Conservation (phyloP, 2,329 filamentous ascomycete species). For the Aspergillus pseudoglaucus region DNA sequence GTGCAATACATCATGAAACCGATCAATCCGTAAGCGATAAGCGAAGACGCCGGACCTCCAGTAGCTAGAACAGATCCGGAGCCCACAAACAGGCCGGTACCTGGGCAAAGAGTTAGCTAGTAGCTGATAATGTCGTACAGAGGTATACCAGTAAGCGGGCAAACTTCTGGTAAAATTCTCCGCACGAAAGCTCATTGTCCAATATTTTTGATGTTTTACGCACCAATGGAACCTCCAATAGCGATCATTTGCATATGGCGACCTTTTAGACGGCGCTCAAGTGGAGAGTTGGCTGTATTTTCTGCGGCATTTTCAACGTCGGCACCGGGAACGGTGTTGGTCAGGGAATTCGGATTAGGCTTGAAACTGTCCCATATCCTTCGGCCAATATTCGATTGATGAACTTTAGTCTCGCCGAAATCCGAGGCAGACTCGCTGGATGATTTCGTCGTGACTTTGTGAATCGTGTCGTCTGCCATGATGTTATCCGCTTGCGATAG, state of each 20-base stretch:
- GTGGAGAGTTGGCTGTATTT: constrained; percentile 64
- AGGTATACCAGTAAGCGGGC: no score
- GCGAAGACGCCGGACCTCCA: constrained; percentile 72
- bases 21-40: constrained; percentile 72
- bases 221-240: constrained; percentile 84
- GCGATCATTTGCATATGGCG: constrained; percentile 96
- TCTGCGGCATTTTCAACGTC: constrained; percentile 56
- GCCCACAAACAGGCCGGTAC: constrained; percentile 80
- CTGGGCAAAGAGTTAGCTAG: constrained; percentile 33
- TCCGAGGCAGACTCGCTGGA: constrained; percentile 19
- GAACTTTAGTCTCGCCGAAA: constrained; percentile 26
- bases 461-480: constrained; percentile 30
- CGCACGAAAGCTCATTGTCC: no score
- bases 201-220: constrained; percentile 5
- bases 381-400: constrained; percentile 16
- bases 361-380: constrained; percentile 40
- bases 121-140: not conserved
- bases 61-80: constrained; percentile 64
- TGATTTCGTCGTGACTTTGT: constrained; percentile 17
- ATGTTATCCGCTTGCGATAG: not conserved
- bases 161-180: no score
- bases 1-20: constrained; percentile 88
- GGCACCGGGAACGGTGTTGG: constrained; percentile 30
- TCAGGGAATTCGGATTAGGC: constrained; percentile 37
- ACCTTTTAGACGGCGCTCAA: constrained; percentile 71